Evolutionary conservation across 192 early-diverging fungal species (phyloP).

Genomic region (Backusella psychrophila): DNA sequence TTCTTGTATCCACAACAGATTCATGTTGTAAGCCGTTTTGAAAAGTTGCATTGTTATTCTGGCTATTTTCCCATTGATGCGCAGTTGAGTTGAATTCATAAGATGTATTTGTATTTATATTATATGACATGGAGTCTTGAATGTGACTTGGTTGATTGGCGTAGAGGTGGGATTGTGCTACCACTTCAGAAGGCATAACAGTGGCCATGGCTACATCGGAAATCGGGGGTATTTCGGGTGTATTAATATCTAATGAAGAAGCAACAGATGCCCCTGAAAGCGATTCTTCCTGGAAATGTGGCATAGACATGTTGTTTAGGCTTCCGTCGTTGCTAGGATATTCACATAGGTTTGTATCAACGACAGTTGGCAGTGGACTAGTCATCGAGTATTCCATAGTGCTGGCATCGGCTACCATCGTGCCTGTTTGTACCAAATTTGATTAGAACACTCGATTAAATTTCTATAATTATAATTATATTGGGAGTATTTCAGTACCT

Average conservation of each 20-base stretch:
- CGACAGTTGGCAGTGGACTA: not conserved
- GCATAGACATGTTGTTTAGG: not conserved
- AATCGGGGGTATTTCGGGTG: not conserved
- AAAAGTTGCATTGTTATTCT: not conserved
- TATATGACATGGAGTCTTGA: conserved; percentile 1
- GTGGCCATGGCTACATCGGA: not conserved
- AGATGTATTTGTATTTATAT: not conserved
- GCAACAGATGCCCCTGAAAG: not conserved
- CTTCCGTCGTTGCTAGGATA: not conserved
- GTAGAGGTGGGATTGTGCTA: not conserved
- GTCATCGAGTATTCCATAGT: not conserved
- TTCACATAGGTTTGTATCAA: not conserved
- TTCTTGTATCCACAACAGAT: not conserved
- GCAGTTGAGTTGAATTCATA: conserved; percentile 3
- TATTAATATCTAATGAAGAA: not conserved
- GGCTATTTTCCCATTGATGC: conserved; percentile 2
- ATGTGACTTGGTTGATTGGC: not conserved
- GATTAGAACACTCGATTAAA: not conserved
- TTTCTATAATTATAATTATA: not conserved
- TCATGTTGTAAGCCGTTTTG: not conserved
- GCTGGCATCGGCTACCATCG: not conserved
- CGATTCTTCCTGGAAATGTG: not conserved
- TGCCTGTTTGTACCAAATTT: not conserved
- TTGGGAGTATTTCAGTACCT: not conserved
- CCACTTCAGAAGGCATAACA: not conserved